Percentiles rank a stretch among this genome's conserved stretches.
These are phyloP conservation scores for Exophiala dermatitidis DNA, from an alignment of 2,329 filamentous ascomycete genomes.

Conservation along the genomic window DNA sequence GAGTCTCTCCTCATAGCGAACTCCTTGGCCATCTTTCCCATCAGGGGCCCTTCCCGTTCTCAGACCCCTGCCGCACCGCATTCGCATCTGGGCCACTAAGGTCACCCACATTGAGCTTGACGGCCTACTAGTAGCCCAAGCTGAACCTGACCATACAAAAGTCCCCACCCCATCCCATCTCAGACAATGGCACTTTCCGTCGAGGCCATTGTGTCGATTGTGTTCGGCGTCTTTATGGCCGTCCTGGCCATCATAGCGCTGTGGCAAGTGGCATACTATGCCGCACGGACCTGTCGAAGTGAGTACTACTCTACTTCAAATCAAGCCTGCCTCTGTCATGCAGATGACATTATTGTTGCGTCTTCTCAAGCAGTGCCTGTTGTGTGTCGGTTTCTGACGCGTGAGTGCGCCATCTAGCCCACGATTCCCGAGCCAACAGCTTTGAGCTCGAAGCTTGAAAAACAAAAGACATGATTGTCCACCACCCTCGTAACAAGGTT, in stretches of 20 bases:
- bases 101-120: no score
- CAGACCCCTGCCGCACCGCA: no score
- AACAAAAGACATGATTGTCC: background rate
- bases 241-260: slow-evolving; percentile 9
- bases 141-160: no score
- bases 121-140: no score
- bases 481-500: background rate
- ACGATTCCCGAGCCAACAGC: slow-evolving; percentile 4
- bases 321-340: no score
- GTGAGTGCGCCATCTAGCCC: background rate
- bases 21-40: no score
- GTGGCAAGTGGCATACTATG: slow-evolving; percentile 12
- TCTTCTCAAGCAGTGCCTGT: no score
- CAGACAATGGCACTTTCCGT: slow-evolving; percentile 1
- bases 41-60: no score
- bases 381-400: background rate
- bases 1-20: no score
- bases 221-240: slow-evolving; percentile 17
- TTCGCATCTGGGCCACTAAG: no score
- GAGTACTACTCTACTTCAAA: background rate
- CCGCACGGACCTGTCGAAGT: slow-evolving; percentile 7
- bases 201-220: slow-evolving; percentile 14
- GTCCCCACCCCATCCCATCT: no score
- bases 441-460: slow-evolving; percentile 13
- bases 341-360: no score